Evolutionary conservation across 768 basidiomycete genomes (phyloP), one percentile per base, ranked within the genome.

Genomic region (Russula sp.): DNA sequence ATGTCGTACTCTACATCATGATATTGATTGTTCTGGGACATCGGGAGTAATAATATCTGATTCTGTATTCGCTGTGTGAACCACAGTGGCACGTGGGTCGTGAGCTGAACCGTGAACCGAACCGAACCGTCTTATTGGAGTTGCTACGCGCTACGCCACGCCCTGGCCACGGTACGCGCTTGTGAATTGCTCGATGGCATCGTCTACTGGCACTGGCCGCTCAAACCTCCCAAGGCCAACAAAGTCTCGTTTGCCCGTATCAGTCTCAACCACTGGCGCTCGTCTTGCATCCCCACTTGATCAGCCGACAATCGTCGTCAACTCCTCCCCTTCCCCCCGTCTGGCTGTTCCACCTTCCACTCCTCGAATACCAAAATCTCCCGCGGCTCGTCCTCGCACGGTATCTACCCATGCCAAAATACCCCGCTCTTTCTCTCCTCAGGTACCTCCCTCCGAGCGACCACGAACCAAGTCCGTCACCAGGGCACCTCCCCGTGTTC

Each of bases 171-270:
- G 25, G 25, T 29, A 29, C 25, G 25, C 25, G 25, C 25, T 29
- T 29, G 25, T 29, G 1, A 29, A 29, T 29, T 29, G 25, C 25
- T 29, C 25, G 25, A 51, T 58, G 52, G n/a, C 56, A 4, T 46
- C 61, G 39, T 58, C 38, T 16, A 34, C 35, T 22, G 20, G 43
- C 22, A 36, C 35, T 22, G 20, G 36, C n/a, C 22, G 60, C 42
- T 51, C 57, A 29, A 59, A 47, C 7, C 29, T 57, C 16, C 61
- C 57, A 11, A 58, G 49, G 36, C 50, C 51, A 16, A 20, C 41
- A 14, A 63, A 29, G 20, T 63, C 61, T 59, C 61, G 61, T 41
- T 25, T 63, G 2, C 61, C 61, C 49, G 39, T 63, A 36, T 36
- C 16, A 18, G 35, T 22, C 32, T 32, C 22, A 9, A 36, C 8